A percentile compares a stretch with the other conserved stretches of the same genome.
phyloP scores from a whole-genome alignment of 2,329 filamentous ascomycete genomes.

The Akanthomyces uredinophilus region DNA sequence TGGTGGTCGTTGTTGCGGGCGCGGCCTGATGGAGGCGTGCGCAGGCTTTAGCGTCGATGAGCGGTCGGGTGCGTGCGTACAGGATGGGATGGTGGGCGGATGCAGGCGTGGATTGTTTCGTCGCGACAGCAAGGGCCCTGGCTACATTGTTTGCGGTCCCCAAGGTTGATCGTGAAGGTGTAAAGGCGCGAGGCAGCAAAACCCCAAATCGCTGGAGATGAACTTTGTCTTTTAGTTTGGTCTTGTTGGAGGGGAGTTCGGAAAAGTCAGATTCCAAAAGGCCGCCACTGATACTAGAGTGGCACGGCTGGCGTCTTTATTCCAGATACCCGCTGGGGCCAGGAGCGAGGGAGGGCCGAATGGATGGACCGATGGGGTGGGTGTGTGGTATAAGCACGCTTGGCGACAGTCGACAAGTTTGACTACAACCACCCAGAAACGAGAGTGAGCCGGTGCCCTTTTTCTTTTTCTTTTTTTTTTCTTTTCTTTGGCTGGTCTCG shows the following conservation, averaged over 20 bases:
- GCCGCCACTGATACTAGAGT: neutral
- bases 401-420: too few species aligned
- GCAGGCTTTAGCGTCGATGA: neutral
- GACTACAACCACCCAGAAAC: too few species aligned
- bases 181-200: too few species aligned
- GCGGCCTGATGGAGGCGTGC: neutral
- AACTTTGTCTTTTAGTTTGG: too few species aligned
- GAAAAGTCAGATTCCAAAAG: neutral
- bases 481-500: too few species aligned
- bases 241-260: neutral
- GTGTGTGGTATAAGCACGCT: too few species aligned
- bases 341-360: neutral
- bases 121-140: too few species aligned
- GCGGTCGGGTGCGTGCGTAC: too few species aligned
- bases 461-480: neutral
- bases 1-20: neutral
- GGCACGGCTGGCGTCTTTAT: constrained; percentile 7
- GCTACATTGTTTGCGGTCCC: too few species aligned
- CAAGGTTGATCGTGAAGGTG: too few species aligned
- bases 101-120: neutral
- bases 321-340: neutral
- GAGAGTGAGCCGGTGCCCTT: neutral
- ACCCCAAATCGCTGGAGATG: too few species aligned
- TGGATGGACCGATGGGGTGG: too few species aligned
- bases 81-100: neutral